Evolutionary conservation across 2,329 filamentous ascomycete genomes (phyloP).

Genomic region (Clonostachys chloroleuca): DNA sequence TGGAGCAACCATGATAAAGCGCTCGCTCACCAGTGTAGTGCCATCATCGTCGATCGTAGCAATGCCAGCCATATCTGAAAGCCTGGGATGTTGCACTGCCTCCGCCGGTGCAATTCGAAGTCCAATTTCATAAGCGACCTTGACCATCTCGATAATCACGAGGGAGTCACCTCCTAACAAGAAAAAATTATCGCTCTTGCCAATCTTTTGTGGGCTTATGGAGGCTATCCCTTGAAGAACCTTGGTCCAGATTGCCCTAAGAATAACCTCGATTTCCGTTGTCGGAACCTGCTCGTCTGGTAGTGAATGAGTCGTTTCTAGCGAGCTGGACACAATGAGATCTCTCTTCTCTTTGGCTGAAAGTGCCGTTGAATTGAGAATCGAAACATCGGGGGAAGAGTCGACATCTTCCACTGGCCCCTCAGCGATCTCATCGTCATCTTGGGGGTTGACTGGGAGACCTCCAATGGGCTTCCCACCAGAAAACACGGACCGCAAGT

Average conservation of each 20-base stretch:
- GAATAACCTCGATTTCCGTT: conserved; percentile 2
- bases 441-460: not conserved
- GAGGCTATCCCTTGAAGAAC: conserved; percentile 1
- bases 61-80: not conserved
- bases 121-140: not conserved
- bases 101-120: conserved; percentile 1
- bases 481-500: not conserved
- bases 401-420: too few species aligned
- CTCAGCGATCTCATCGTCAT: too few species aligned
- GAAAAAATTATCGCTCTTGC: not conserved
- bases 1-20: not conserved
- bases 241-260: conserved; percentile 4
- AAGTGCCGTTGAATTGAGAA: not conserved
- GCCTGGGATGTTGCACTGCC: not conserved
- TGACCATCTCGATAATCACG: conserved; percentile 2
- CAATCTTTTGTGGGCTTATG: not conserved
- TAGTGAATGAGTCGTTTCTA: not conserved
- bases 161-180: not conserved
- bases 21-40: not conserved
- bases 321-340: not conserved
- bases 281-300: not conserved
- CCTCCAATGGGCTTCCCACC: not conserved
- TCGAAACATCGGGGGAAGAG: not conserved
- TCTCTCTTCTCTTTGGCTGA: not conserved
- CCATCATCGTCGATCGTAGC: not conserved